Conservation (phyloP, 257 asterid genomes). For the Leonotis leonurus region DNA sequence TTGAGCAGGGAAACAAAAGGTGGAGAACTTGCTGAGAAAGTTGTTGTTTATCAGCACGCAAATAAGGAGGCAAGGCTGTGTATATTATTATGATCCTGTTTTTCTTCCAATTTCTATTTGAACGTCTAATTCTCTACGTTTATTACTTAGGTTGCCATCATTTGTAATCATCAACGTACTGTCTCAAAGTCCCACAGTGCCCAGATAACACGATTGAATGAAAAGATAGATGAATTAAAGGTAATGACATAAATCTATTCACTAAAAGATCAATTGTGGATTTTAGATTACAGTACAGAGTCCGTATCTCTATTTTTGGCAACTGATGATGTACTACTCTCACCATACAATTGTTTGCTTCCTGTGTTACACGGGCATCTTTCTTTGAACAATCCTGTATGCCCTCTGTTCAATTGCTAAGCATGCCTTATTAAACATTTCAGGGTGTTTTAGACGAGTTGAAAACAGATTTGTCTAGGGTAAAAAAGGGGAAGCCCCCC, state of each 20-base stretch:
- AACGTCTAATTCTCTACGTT: neutral
- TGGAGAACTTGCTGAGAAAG: slow-evolving; percentile 62
- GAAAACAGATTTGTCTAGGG: slow-evolving; percentile 60
- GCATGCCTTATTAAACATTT: neutral
- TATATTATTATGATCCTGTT: neutral
- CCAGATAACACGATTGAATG: slow-evolving; percentile 71
- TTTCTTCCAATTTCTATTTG: neutral
- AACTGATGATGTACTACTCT: too few relatives aligned
- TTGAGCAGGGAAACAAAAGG: slow-evolving; percentile 56
- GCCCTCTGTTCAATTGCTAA: neutral
- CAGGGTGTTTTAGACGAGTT: slow-evolving; percentile 66
- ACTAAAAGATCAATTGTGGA: too few relatives aligned
- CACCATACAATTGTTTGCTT: too few relatives aligned
- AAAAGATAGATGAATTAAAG: slow-evolving; percentile 82
- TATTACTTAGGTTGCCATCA: slow-evolving; percentile 78
- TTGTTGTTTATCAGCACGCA: slow-evolving; percentile 66
- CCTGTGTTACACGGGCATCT: too few relatives aligned
- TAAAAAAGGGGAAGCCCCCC: slow-evolving; percentile 86
- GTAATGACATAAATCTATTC: slow-evolving; percentile 29
- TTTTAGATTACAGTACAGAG: too few relatives aligned
- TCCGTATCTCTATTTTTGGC: too few relatives aligned
- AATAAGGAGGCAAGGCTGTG: slow-evolving; percentile 76
- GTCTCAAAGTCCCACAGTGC: slow-evolving; percentile 82
- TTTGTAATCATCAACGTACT: slow-evolving; percentile 94
- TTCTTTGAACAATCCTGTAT: neutral